Conservation (phyloP, 208 protist genomes). For the Acanthamoeba polyphaga region DNA sequence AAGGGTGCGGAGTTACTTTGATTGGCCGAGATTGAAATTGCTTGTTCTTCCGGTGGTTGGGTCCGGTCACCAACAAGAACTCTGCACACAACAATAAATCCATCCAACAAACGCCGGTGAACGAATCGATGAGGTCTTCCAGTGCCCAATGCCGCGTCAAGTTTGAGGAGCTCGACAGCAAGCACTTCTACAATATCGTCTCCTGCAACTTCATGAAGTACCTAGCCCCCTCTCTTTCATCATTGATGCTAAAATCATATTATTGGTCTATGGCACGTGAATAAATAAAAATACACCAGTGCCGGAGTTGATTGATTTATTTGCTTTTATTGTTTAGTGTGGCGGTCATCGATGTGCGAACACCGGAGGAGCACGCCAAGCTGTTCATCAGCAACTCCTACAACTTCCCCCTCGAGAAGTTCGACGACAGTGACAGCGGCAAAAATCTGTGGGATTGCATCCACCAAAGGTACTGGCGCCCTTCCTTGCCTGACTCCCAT, state of each 20-base stretch:
- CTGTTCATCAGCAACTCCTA: conserved; percentile 1
- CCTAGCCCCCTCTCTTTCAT: not conserved
- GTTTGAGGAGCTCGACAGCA: not conserved
- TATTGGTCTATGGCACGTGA: too few relatives aligned
- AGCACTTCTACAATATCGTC: conserved; percentile 33
- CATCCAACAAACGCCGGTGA: too few relatives aligned
- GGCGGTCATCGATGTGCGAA: not conserved
- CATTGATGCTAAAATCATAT: too few relatives aligned
- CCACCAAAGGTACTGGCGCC: not conserved
- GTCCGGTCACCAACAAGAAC: too few relatives aligned
- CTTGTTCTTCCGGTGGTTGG: too few relatives aligned
- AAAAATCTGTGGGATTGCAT: conserved; percentile 35
- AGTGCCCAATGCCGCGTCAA: not conserved
- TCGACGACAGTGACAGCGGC: not conserved
- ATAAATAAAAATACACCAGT: too few relatives aligned
- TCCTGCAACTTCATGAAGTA: conserved; percentile 18
- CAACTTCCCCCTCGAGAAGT: conserved; percentile 31
- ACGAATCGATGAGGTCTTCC: not conserved
- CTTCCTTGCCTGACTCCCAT: not conserved
- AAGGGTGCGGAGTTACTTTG: too few relatives aligned
- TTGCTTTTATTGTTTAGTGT: not conserved
- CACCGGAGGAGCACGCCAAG: not conserved
- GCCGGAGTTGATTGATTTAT: too few relatives aligned
- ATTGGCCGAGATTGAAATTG: too few relatives aligned
- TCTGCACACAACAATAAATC: too few relatives aligned